Evolutionary conservation across 2,329 filamentous ascomycete species (phyloP), one percentile per base, ranked within the genome.

Genomic region (Botrytis medusae): DNA sequence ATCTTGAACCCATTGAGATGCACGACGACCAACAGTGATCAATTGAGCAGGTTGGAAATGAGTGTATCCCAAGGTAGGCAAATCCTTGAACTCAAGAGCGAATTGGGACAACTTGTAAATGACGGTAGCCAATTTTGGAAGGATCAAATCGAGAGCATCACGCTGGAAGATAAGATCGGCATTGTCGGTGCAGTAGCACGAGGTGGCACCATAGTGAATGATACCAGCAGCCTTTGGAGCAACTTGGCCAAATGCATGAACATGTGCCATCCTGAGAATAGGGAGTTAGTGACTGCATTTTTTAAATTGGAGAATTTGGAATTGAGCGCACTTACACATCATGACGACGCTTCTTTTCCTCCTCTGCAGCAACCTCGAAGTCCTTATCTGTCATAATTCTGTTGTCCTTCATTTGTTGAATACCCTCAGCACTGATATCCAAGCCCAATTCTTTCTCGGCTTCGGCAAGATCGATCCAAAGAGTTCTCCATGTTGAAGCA

Each of bases 401-500:
- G 74, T 95, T 87, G n/a, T 89, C 87, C 76, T 88, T 86, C 88
- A 97, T 92, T 82, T 94, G 88, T 74, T 90, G 87, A 70, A 98
- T 85, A 14, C 94, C 94, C 79, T 95, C 89, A 32, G 87, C 82
- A 22, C 88, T 90, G 80, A 97, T 95, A 10, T 88, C 84, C 61
- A 97, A 88, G 2, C 94, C 94, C 2, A 97, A 87, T 82, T 95
- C 92, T 82, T 90, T 91, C 85, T 97, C 92, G 16, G 88, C 86
- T 85, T 97, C 91, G 37, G 94, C 94, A 18, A 97, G 91, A 83
- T 87, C 90, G 62, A 95, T 85, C 95, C 95, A 98, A 29, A 97
- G 77, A 88, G 89, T 71, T 79, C 79, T 62, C 79, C 77, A 76
- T 87, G 85, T 37, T 83, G 85, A 4, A 85, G 72, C 71, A 29